phyloP scores from a whole-genome alignment of 768 basidiomycete genomes.

The Leucocoprinus leucothites region DNA sequence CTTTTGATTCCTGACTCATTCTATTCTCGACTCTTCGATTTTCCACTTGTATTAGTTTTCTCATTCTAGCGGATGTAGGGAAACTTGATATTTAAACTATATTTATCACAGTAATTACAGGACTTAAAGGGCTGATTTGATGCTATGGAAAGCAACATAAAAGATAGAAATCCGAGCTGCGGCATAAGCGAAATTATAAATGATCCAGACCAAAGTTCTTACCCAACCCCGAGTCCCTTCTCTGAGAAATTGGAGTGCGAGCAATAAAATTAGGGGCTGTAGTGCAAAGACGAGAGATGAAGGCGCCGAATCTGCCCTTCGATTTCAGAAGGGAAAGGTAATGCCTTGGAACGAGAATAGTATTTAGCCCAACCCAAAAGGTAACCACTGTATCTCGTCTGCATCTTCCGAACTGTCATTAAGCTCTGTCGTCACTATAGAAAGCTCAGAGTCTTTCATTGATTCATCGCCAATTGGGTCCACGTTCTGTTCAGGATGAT shows the following conservation, averaged over 20 bases:
- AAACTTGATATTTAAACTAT: no score
- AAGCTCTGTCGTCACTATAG: no score
- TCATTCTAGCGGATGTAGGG: no score
- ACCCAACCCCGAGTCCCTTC: neutral
- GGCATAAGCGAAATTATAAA: neutral
- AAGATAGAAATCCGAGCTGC: neutral
- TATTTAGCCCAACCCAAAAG: neutral
- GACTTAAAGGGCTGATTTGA: neutral
- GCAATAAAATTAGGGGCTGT: neutral
- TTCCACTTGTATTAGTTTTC: no score
- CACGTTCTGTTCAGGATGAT: no score
- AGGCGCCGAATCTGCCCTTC: neutral
- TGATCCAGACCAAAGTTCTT: neutral
- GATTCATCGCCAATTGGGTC: no score
- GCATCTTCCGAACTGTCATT: no score
- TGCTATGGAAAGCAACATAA: neutral
- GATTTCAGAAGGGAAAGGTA: neutral
- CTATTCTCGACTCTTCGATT: no score
- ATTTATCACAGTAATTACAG: no score
- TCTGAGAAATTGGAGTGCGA: neutral
- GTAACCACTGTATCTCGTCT: no score
- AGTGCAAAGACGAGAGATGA: neutral
- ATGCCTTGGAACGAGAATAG: neutral
- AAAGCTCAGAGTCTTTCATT: no score
- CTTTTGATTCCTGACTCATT: no score